These are phyloP conservation scores for Gymnopilus junonius DNA, from an alignment of 768 basidiomycete genomes.

Conservation along the genomic window DNA sequence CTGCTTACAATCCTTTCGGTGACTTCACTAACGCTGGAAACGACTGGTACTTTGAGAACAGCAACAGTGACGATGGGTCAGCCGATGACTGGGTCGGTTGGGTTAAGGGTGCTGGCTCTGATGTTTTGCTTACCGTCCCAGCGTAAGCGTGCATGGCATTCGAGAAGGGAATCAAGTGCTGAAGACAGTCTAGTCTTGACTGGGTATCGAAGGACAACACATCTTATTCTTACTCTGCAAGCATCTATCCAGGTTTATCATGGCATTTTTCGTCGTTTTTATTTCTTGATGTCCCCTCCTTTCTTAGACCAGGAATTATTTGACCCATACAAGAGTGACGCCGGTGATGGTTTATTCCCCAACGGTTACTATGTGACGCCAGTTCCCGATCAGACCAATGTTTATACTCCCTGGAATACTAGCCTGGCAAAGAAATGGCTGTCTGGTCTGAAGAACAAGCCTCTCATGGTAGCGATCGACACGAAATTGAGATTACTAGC, in stretches of 20 bases:
- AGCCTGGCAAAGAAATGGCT: constrained; percentile 49
- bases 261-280: neutral
- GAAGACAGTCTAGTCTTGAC: constrained; percentile 42
- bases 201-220: constrained; percentile 59
- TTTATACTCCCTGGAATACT: constrained; percentile 54
- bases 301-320: constrained; percentile 43
- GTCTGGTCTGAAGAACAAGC: constrained; percentile 48
- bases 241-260: constrained; percentile 45
- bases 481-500: constrained; percentile 60
- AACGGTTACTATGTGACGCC: constrained; percentile 52
- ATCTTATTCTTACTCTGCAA: constrained; percentile 54
- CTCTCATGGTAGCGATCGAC: constrained; percentile 51
- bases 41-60: constrained; percentile 63
- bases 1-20: constrained; percentile 56
- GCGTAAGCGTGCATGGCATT: constrained; percentile 41
- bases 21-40: constrained; percentile 56
- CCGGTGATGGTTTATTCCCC: constrained; percentile 52
- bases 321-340: constrained; percentile 53
- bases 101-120: constrained; percentile 48
- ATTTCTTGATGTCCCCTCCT: neutral
- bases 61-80: constrained; percentile 39
- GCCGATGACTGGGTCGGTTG: constrained; percentile 56
- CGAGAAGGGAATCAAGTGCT: neutral
- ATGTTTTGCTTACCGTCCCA: constrained; percentile 50
- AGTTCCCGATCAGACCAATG: constrained; percentile 39